phyloP scores from a whole-genome alignment of 2,329 filamentous ascomycete genomes.

The Thelonectria blattea region DNA sequence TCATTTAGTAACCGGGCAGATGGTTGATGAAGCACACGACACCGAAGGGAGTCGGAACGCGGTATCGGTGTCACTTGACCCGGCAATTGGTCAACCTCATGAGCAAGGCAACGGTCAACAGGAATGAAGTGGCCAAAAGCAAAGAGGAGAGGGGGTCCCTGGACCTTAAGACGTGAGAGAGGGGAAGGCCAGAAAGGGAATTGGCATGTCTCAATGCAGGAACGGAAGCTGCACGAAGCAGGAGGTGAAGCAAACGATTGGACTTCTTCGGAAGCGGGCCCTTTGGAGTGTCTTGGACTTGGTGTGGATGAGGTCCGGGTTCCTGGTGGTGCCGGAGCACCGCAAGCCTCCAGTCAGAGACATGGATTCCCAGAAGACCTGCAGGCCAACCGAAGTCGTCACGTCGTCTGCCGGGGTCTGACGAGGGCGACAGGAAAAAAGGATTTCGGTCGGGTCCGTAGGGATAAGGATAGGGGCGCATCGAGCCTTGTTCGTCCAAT shows the following conservation, averaged over 20 bases:
- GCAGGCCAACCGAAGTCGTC: slow-evolving; percentile 32
- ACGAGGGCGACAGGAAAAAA: slow-evolving; percentile 32
- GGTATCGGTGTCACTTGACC: slow-evolving; percentile 11
- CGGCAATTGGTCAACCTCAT: slow-evolving; percentile 15
- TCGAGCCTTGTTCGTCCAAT: slow-evolving; percentile 30
- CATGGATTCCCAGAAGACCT: slow-evolving; percentile 35
- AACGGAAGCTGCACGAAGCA: slow-evolving; percentile 40
- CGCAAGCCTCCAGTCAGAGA: slow-evolving; percentile 21
- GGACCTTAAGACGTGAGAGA: slow-evolving; percentile 36
- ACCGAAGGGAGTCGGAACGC: slow-evolving; percentile 9
- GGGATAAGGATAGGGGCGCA: slow-evolving; percentile 22
- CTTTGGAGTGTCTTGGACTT: slow-evolving; percentile 26
- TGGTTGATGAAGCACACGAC: background rate
- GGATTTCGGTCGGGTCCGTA: slow-evolving; percentile 9
- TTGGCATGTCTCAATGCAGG: slow-evolving; percentile 48
- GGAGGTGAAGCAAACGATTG: slow-evolving; percentile 32
- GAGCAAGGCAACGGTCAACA: slow-evolving; percentile 12
- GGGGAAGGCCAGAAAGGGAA: slow-evolving; percentile 39
- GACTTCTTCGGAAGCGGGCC: slow-evolving; percentile 29
- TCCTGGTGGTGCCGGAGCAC: slow-evolving; percentile 32
- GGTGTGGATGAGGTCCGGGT: slow-evolving; percentile 30
- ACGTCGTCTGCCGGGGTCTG: slow-evolving; percentile 34
- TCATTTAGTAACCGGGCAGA: slow-evolving; percentile 27
- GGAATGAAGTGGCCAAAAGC: background rate
- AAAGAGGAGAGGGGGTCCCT: slow-evolving; percentile 30